Base-by-base conservation (phyloP, 306 rosid genomes). In the Cicer pinnatifidum region DNA sequence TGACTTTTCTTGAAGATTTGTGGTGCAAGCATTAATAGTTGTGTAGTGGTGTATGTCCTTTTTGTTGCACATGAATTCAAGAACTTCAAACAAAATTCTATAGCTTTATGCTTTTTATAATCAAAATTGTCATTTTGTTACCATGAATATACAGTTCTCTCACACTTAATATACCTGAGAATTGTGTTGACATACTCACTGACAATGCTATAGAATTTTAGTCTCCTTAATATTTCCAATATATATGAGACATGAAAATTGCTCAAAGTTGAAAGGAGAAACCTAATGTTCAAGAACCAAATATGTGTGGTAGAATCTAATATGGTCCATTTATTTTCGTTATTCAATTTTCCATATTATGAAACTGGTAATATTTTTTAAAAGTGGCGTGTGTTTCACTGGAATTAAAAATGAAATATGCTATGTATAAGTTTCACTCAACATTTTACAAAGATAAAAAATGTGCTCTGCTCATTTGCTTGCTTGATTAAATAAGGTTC, bases 401-500 rank as follows among this genome's bases (percentile, higher is more conserved):
- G 43, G 65, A 44, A 11, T 20, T 17, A 7, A 41, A 20, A 43
- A 71, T 50, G 54, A 41, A n/a, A 15, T 52, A 52, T 52, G 19
- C 9, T 13, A 16, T 16, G 58, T 15, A 52, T 6, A 52, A 52
- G 28, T 52, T 62, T 63, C 7, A 8, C 9, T 20, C 6, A 9
- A 40, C 10, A 20, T 62, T 40, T 52, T 51, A 52, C 15, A 6
- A 6, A 10, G 3, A 20, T 9, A 50, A 28, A 33, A 50, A 33
- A 6, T 35, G 33, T 37, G 12, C 6, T 33, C 11, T 41, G 37
- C 46, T 43, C 66, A 17, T 8, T 58, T 19, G 35, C 72, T 40
- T 9, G 33, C 39, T 69, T 45, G 12, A 70, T 69, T 69, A 45
- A 69, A 54, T 67, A 67, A 17, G 43, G 76, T 20, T 56, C 28